Base-by-base conservation (phyloP, 257 asterid genomes). In the Plantago ovata region DNA sequence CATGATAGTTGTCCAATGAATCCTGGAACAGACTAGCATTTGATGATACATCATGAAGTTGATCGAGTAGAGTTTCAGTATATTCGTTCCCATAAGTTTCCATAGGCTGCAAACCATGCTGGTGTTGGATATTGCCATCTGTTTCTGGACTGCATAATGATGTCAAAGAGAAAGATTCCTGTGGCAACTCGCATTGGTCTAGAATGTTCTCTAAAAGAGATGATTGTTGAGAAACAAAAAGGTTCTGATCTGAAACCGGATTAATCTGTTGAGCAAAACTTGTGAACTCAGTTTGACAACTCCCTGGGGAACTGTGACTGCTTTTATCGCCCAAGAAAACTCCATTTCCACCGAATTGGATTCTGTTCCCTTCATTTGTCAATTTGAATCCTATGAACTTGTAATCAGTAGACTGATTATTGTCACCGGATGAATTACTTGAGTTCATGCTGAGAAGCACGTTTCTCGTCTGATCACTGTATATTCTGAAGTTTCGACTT, bases 361-460 rank as follows among this genome's bases (percentile, higher is more conserved):
- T 64, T 1, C 75, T 70, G 56, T 65, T 84, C 22, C 85, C 83
- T 61, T 75, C 77, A 23, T 61, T 67, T 15, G 81, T 50, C 28
- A 84, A 43, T 62, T 83, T 78, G 43, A 76, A 75, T 12, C 95
- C 94, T 9, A 80, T 69, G 40, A 77, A 87, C 11, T 44, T 72
- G 22, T 66, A 20, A 23, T 48, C 15, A 14, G 48, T 28, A 7
- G 69, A 38, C 18, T 14, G 44, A 38, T 53, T 16, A 19, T 15
- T 22, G 10, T 33, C 51, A 13, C n/a, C n/a, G 0, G 72, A 61
- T 46, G 73, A 50, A 12, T 42, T 46, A 46, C 56, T 57, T 43
- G 58, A 50, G 22, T 19, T 64, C 36, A 69, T 19, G 14, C 60
- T 40, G 24, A 69, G 39, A 46, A 72, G 75, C 68, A 74, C 43